Base-by-base conservation (phyloP, 169 alveolate genomes). In the Theileria parva region DNA sequence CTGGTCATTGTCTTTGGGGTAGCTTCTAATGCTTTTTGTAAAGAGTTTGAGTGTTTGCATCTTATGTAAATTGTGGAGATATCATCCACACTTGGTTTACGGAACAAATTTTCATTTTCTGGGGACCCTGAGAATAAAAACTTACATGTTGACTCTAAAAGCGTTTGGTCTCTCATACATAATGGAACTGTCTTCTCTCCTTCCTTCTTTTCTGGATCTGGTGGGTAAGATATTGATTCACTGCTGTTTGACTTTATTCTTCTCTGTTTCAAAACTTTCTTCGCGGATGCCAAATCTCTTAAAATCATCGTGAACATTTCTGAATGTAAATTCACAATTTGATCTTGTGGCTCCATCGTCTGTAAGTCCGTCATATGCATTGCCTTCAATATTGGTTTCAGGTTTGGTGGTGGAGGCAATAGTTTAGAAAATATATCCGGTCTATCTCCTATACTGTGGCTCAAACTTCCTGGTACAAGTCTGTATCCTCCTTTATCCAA, bases 1-100 rank as follows among this genome's bases (percentile, higher is more conserved):
- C 91, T 94, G 25, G 92, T 77, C 77, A 92, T 77, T 39, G 92
- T 81, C 64, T 87, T 81, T 25, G 93, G 87, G 50, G 94, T 86
- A 2, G 86, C 87, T 63, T 93, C 96, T 27, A 94, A 88, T 57
- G 96, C 96, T 83, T 92, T 92, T 44, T 85, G 91, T 23, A 85
- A 68, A 0, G 91, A 85, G 53, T 85, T 79, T 13, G 87, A 77
- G 53, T 85, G 91, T 57, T 85, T 85, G 68, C 91, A 85, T 32
- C 91, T 77, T 4, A 85, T 85, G 59, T 85, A 85, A n/a, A 78
- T 74, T 63, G 74, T 77, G 25, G 91, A 53, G 23, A 85, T 85
- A 34, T 79, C 91, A 71, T 83, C 77, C 27, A 50, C 81, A 25
- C 76, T 75, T 25, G 60, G 15, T 55, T 76, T 50, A 32, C 75